Evolutionary conservation across 2,329 filamentous ascomycete genomes (phyloP).

Genomic region (Pestalotiopsis fici): DNA sequence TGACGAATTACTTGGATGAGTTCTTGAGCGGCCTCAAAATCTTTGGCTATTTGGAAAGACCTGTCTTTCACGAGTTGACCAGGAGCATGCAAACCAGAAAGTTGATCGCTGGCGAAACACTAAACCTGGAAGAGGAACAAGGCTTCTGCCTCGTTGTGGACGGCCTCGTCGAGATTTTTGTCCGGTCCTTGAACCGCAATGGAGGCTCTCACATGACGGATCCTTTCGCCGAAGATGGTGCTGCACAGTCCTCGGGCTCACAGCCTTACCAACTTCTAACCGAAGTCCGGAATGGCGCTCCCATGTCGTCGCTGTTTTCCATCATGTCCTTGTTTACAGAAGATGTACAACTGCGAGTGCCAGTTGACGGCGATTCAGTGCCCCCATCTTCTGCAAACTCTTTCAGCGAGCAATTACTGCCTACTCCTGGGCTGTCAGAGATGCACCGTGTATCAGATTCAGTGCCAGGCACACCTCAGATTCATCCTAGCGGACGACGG

Average conservation of each 20-base stretch:
- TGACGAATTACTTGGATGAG: slow-evolving; percentile 96
- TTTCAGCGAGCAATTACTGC: slow-evolving; percentile 26
- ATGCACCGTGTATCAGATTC: slow-evolving; percentile 16
- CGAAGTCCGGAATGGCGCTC: slow-evolving; percentile 95
- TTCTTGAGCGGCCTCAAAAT: slow-evolving; percentile 99
- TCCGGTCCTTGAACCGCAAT: slow-evolving; percentile 71
- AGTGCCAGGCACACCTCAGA: slow-evolving; percentile 11
- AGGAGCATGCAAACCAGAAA: slow-evolving; percentile 98
- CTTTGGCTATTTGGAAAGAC: slow-evolving; percentile 93
- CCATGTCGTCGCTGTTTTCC: slow-evolving; percentile 97
- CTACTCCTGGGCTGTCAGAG: slow-evolving; percentile 16
- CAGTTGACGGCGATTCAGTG: slow-evolving; percentile 59
- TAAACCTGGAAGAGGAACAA: slow-evolving; percentile 95
- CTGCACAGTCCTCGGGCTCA: slow-evolving; percentile 58
- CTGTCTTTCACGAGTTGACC: slow-evolving; percentile 96
- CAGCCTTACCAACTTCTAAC: slow-evolving; percentile 94
- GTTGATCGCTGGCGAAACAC: slow-evolving; percentile 91
- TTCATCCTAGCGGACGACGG: slow-evolving; percentile 24
- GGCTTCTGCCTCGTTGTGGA: slow-evolving; percentile 98
- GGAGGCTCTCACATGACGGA: slow-evolving; percentile 38
- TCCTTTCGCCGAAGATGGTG: slow-evolving; percentile 69
- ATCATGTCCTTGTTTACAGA: slow-evolving; percentile 97
- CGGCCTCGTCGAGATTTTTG: slow-evolving; percentile 94
- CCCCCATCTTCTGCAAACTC: slow-evolving; percentile 27
- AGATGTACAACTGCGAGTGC: slow-evolving; percentile 77